phyloP scores from a whole-genome alignment of 2,329 filamentous ascomycete species.

The Cladophialophora carrionii region DNA sequence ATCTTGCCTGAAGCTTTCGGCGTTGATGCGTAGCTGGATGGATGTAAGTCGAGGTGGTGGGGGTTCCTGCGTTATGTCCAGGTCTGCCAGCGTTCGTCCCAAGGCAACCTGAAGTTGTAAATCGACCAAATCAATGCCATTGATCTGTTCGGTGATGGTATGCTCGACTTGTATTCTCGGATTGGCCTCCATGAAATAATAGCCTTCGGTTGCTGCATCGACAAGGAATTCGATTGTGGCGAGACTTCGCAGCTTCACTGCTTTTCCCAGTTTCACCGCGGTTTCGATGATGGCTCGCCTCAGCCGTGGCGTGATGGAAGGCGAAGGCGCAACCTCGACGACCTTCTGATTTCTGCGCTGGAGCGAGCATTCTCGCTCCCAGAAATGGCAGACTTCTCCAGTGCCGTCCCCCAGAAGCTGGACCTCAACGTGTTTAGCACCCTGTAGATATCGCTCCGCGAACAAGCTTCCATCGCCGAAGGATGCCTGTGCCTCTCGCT shows the following conservation, averaged over 20 bases:
- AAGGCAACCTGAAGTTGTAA: constrained; percentile 54
- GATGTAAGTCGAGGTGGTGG: constrained; percentile 31
- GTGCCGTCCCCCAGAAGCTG: constrained; percentile 97
- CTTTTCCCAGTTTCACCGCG: constrained; percentile 90
- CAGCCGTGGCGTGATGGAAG: constrained; percentile 81
- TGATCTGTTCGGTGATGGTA: constrained; percentile 62
- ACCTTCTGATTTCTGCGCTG: constrained; percentile 99
- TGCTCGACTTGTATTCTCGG: constrained; percentile 65
- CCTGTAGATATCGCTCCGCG: constrained; percentile 96
- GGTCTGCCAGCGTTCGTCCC: constrained; percentile 32
- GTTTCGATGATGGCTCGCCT: constrained; percentile 86
- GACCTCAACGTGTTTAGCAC: constrained; percentile 98
- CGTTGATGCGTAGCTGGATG: constrained; percentile 34
- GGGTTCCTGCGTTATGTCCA: constrained; percentile 25
- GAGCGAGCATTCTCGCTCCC: constrained; percentile 98
- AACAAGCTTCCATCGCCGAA: constrained; percentile 99
- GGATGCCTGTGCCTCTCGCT: constrained; percentile 93
- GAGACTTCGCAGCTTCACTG: constrained; percentile 96
- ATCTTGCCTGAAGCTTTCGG: constrained; percentile 33
- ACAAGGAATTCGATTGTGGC: constrained; percentile 98
- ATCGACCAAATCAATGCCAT: constrained; percentile 58
- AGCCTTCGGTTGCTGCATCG: constrained; percentile 93
- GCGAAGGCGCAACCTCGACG: constrained; percentile 94
- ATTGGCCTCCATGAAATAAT: constrained; percentile 64
- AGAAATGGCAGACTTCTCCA: constrained; percentile 95